phyloP scores from a whole-genome alignment of 352 stramenopile species.

The Plasmopara viticola region DNA sequence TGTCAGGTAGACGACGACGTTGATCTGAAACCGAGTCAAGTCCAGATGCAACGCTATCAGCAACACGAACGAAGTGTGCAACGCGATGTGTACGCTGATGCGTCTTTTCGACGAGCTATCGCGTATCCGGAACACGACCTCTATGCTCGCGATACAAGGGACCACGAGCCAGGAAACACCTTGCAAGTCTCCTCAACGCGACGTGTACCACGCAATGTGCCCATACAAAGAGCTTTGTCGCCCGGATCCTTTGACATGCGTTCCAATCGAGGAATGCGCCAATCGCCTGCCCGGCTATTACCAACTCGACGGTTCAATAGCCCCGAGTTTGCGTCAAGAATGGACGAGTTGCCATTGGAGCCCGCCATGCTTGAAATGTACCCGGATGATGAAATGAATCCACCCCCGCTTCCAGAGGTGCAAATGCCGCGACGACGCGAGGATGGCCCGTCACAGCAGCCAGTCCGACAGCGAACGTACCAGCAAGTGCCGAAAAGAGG shows the following conservation, averaged over 20 bases:
- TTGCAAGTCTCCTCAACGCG: conserved; percentile 15
- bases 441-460: conserved; percentile 11
- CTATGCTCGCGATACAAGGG: conserved; percentile 18
- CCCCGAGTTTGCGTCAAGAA: conserved; percentile 4
- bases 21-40: conserved; percentile 29
- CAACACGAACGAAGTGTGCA: conserved; percentile 27
- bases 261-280: conserved; percentile 8
- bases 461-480: conserved; percentile 14
- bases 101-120: conserved; percentile 11
- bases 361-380: conserved; percentile 23
- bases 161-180: conserved; percentile 4
- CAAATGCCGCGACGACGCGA: conserved; percentile 13
- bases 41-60: conserved; percentile 31
- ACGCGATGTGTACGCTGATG: conserved; percentile 15
- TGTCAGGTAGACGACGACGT: conserved; percentile 25
- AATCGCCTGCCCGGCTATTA: conserved; percentile 1
- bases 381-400: conserved; percentile 8
- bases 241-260: conserved; percentile 15
- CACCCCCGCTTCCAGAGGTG: background rate
- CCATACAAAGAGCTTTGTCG: conserved; percentile 6
- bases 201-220: conserved; percentile 37
- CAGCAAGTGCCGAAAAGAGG: conserved; percentile 17
- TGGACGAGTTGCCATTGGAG: conserved; percentile 22
- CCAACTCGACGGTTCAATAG: conserved; percentile 14
- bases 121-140: conserved; percentile 12